Evolutionary conservation across 2,329 filamentous ascomycete species (phyloP), one percentile per base, ranked within the genome.

Genomic region (Hypoxylon sp.): DNA sequence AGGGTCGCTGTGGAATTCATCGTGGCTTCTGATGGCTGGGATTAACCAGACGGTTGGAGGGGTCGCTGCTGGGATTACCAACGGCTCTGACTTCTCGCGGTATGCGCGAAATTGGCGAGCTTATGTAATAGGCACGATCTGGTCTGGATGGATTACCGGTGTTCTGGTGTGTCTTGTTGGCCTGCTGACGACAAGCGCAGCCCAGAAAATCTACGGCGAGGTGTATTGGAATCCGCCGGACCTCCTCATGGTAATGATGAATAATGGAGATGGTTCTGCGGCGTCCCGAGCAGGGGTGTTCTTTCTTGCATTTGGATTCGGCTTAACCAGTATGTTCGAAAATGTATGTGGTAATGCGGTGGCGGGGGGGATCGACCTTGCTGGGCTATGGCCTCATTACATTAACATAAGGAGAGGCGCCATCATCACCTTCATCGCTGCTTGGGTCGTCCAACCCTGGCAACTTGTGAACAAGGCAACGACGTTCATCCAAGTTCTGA

Each of bases 141-240:
- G 65, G 4, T 73, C 70, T n/a, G 70, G 69, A 21, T 70, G 74
- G 55, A 51, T 76, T 7, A 69, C 70, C 2, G 73, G 74, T 2
- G 64, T 72, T 7, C 52, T 77, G 1, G 73, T 76, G 11, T 73
- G 69, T 0, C 64, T 77, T 31, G 55, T 74, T n/a, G 74, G 75
- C 6, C 57, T 77, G 3, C 73, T 75, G 2, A 75, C 74, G 8
- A 67, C 73, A 1, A 69, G 72, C 4, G 75, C 76, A 2, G 71
- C 76, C 37, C 72, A 73, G 23, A 69, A 72, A 32, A 63, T 78
- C 6, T 76, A 75, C 63, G 75, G 76, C 16, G 63, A 71, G 9
- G 74, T 78, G 26, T 69, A 75, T 52, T 78, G 75, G 75, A 76
- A 75, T 43, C 75, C 73, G 2, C 73, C 73, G 0, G 73, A 76